Evolutionary conservation across 306 rosid species (phyloP).

Genomic region (Carpinus viminea): DNA sequence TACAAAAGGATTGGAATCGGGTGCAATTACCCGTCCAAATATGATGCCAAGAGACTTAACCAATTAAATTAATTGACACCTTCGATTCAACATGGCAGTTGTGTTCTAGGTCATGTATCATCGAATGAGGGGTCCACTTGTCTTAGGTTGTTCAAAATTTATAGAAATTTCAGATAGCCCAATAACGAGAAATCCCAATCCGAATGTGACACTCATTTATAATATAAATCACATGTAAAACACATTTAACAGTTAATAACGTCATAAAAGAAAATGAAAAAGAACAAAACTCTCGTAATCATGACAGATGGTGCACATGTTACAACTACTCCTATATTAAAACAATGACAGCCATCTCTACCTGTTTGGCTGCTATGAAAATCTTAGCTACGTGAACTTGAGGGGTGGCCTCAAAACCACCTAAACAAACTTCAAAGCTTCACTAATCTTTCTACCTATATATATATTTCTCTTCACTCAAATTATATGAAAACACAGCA

Average conservation of each 20-base stretch:
- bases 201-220: too few species aligned
- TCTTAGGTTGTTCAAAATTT: too few species aligned
- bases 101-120: too few species aligned
- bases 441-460: too few species aligned
- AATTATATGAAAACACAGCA: background rate
- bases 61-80: background rate
- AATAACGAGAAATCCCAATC: too few species aligned
- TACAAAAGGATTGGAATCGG: too few species aligned
- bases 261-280: too few species aligned
- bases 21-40: background rate
- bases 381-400: too few species aligned
- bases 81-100: background rate
- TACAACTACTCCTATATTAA: background rate
- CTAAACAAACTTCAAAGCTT: background rate
- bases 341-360: background rate
- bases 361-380: background rate
- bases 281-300: background rate
- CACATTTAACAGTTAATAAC: too few species aligned
- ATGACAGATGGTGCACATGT: background rate
- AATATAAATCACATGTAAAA: background rate
- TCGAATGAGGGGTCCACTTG: too few species aligned
- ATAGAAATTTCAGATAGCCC: too few species aligned
- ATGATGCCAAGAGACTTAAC: background rate
- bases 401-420: background rate
- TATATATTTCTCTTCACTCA: background rate